These are phyloP conservation scores for Globisporangium middletonii DNA, from an alignment of 352 stramenopile genomes.

Conservation along the genomic window DNA sequence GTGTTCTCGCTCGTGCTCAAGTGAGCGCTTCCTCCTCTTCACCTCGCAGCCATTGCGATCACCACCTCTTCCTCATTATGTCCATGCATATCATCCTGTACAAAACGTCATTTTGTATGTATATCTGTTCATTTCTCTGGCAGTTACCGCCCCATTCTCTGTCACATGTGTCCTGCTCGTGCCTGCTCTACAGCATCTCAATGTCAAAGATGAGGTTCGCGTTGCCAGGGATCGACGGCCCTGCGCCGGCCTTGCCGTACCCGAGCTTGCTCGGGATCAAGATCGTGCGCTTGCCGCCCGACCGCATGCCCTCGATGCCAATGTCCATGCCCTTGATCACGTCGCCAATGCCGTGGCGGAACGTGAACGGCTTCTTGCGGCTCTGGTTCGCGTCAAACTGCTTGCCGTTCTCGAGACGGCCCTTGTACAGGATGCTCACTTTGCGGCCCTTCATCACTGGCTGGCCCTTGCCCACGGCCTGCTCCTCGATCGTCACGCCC, in stretches of 20 bases:
- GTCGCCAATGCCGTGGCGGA: slow-evolving; percentile 80
- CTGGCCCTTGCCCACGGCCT: slow-evolving; percentile 65
- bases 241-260: slow-evolving; percentile 86
- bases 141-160: neutral
- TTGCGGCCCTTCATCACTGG: slow-evolving; percentile 55
- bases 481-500: slow-evolving; percentile 75
- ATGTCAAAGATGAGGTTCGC: slow-evolving; percentile 94
- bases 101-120: neutral
- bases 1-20: slow-evolving; percentile 41
- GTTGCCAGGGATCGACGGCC: slow-evolving; percentile 86
- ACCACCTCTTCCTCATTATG: no score
- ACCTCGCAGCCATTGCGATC: no score
- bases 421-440: slow-evolving; percentile 78
- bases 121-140: slow-evolving; percentile 1
- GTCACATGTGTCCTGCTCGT: neutral
- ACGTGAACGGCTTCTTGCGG: slow-evolving; percentile 81
- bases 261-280: slow-evolving; percentile 91
- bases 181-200: slow-evolving; percentile 69
- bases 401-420: slow-evolving; percentile 78
- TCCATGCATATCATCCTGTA: neutral
- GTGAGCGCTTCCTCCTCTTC: slow-evolving; percentile 10
- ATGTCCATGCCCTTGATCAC: slow-evolving; percentile 97
- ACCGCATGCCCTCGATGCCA: slow-evolving; percentile 86
- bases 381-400: slow-evolving; percentile 79
- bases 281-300: slow-evolving; percentile 90